These are phyloP conservation scores for Pochonia chlamydosporia DNA, from an alignment of 2,329 filamentous ascomycete genomes.

Conservation along the genomic window DNA sequence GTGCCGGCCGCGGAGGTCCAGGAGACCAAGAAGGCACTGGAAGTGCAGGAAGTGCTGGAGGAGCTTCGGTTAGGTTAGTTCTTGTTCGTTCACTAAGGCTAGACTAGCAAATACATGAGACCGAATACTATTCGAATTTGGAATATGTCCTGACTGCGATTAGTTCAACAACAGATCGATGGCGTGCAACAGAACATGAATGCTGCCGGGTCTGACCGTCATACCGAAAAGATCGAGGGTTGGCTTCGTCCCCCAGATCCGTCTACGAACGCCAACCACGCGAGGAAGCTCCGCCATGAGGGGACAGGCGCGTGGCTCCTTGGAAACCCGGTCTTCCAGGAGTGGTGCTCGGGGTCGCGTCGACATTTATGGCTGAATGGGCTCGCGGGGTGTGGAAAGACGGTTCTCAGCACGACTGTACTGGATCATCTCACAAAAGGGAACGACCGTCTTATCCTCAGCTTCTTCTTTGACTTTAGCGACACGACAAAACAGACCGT, in stretches of 20 bases:
- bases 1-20: slow-evolving; percentile 1
- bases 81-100: background rate
- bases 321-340: slow-evolving; percentile 3
- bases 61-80: slow-evolving; percentile 2
- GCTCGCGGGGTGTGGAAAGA: slow-evolving; percentile 16
- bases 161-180: slow-evolving; percentile 4
- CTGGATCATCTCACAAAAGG: slow-evolving; percentile 9
- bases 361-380: slow-evolving; percentile 16
- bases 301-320: slow-evolving; percentile 13
- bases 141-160: slow-evolving; percentile 4
- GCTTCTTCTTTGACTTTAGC: slow-evolving; percentile 18
- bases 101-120: background rate
- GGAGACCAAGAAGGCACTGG: slow-evolving; percentile 3
- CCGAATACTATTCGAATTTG: background rate
- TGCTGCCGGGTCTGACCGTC: background rate
- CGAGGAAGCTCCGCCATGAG: slow-evolving; percentile 7
- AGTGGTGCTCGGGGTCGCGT: slow-evolving; percentile 11
- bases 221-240: slow-evolving; percentile 2
- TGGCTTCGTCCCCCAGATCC: slow-evolving; percentile 12
- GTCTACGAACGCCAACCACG: slow-evolving; percentile 8
- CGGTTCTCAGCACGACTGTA: slow-evolving; percentile 10
- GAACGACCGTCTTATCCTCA: background rate
- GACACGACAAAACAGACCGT: slow-evolving; percentile 14
- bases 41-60: no score
- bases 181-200: slow-evolving; percentile 3